These are phyloP conservation scores for Penicillium sp. DNA, from an alignment of 2,329 filamentous ascomycete genomes.

Conservation along the genomic window DNA sequence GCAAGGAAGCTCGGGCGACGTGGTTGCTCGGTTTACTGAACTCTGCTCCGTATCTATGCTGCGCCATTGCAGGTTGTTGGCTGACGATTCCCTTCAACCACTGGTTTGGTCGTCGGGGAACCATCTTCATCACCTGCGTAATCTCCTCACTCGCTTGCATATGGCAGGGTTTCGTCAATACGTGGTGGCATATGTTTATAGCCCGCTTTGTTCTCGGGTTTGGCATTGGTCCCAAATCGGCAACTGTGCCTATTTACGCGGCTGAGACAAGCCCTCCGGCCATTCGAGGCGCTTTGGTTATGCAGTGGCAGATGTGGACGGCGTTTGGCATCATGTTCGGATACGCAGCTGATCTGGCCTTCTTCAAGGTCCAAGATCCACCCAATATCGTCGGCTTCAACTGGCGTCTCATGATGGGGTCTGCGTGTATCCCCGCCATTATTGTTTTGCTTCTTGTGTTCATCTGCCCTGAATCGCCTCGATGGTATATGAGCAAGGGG, in stretches of 20 bases:
- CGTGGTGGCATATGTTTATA: conserved; percentile 67
- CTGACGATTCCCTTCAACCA: conserved; percentile 69
- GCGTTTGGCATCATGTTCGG: conserved; percentile 53
- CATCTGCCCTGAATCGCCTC: conserved; percentile 55
- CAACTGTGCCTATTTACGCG: conserved; percentile 71
- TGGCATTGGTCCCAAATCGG: conserved; percentile 71
- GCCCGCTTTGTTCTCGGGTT: conserved; percentile 71
- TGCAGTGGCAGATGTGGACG: conserved; percentile 69
- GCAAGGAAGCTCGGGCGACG: conserved; percentile 44
- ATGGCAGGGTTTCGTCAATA: conserved; percentile 63
- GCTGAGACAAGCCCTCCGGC: conserved; percentile 67
- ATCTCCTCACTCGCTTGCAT: conserved; percentile 57
- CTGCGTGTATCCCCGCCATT: conserved; percentile 60
- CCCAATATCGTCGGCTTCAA: conserved; percentile 54
- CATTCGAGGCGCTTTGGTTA: conserved; percentile 72
- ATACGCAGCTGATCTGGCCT: conserved; percentile 58
- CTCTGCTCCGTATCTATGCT: conserved; percentile 57
- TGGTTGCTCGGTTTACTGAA: conserved; percentile 64
- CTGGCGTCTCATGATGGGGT: conserved; percentile 68
- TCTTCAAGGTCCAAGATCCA: conserved; percentile 53
- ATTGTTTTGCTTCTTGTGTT: conserved; percentile 58
- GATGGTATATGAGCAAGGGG: conserved; percentile 47
- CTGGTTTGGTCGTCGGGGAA: conserved; percentile 65
- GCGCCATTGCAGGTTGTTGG: conserved; percentile 68
- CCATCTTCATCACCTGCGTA: conserved; percentile 71